Conservation (phyloP, 2,329 filamentous ascomycete genomes). For the Sporothrix protearum region DNA sequence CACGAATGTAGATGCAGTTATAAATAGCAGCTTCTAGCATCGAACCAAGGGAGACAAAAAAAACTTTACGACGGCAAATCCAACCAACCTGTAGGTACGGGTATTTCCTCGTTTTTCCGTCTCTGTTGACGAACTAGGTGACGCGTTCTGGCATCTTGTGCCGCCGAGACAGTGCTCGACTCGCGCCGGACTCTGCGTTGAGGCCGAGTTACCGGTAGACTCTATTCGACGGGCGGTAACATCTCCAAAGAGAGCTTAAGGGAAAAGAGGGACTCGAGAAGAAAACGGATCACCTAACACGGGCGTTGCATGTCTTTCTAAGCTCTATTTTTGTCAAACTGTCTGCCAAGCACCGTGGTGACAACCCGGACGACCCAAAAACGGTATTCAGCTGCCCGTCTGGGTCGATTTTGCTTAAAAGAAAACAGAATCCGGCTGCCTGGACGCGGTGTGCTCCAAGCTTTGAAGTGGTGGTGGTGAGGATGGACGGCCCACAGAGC, state of each 20-base stretch:
- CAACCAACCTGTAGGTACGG: too few species aligned
- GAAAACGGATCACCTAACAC: background rate
- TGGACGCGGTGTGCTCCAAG: background rate
- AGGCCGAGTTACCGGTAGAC: background rate
- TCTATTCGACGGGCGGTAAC: background rate
- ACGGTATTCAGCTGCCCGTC: background rate
- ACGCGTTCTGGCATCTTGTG: conserved; percentile 4
- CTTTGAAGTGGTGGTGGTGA: background rate
- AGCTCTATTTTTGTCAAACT: background rate
- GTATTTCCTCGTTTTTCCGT: background rate
- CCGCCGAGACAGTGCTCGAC: background rate
- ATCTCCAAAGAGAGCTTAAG: background rate
- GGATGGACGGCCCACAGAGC: background rate
- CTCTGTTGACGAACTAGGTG: conserved; percentile 17
- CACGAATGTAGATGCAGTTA: background rate
- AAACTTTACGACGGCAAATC: background rate
- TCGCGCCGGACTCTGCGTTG: background rate
- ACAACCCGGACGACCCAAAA: background rate
- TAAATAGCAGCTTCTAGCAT: background rate
- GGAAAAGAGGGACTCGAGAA: too few species aligned
- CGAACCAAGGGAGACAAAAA: background rate
- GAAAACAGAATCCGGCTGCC: conserved; percentile 19
- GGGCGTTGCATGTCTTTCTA: background rate
- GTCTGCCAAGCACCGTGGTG: background rate
- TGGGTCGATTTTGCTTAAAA: background rate